phyloP scores from a whole-genome alignment of 2,329 filamentous ascomycete genomes.

The Aspergillus quadrilineatus region DNA sequence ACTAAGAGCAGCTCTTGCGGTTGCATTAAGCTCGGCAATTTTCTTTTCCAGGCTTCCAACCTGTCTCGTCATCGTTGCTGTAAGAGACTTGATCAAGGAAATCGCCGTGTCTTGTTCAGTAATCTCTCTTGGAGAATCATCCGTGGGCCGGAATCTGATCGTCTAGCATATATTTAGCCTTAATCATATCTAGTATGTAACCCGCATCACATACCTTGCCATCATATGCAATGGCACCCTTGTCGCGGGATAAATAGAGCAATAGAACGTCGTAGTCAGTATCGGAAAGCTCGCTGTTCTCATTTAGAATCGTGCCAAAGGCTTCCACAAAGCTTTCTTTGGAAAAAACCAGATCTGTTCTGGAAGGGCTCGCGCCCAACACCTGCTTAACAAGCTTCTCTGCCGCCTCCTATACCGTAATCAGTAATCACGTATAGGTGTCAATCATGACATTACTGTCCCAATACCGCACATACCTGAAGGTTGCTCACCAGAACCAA shows the following conservation, averaged over 20 bases:
- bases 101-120: conserved; percentile 78
- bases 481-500: conserved; percentile 57
- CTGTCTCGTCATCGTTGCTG: conserved; percentile 64
- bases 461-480: conserved; percentile 44
- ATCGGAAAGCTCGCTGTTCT: conserved; percentile 55
- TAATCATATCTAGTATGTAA: neutral
- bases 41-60: conserved; percentile 63
- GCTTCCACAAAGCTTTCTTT: conserved; percentile 62
- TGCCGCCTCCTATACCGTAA: conserved; percentile 48
- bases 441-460: neutral
- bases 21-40: conserved; percentile 49
- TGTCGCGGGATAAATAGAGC: conserved; percentile 67
- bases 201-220: conserved; percentile 38
- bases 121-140: conserved; percentile 54
- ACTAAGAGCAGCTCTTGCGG: conserved; percentile 68
- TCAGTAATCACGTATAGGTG: neutral
- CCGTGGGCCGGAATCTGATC: conserved; percentile 68
- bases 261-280: conserved; percentile 69
- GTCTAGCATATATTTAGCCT: conserved; percentile 48
- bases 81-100: conserved; percentile 74
- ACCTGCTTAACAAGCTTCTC: conserved; percentile 53
- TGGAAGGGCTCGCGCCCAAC: conserved; percentile 45
- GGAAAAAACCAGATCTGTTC: conserved; percentile 67
- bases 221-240: conserved; percentile 51
- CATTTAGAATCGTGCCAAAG: conserved; percentile 55